A percentile compares a stretch with the other conserved stretches of the same genome.
phyloP scores from a whole-genome alignment of 768 basidiomycete species.

The Glaciozyma antarctica region DNA sequence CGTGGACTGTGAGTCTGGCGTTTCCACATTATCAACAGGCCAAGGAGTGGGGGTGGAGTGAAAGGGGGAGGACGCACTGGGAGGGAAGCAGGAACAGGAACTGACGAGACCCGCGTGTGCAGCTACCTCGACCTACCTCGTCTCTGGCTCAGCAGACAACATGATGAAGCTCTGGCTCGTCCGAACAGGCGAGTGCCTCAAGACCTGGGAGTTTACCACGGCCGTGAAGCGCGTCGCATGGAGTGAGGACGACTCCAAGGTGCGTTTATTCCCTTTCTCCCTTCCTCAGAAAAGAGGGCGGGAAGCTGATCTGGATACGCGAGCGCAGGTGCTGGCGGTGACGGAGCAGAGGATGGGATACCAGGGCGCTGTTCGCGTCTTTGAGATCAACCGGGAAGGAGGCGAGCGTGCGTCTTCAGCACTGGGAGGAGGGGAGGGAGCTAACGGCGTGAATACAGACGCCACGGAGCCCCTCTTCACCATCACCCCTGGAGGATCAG shows the following conservation, averaged over 20 bases:
- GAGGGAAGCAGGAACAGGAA: too few relatives aligned
- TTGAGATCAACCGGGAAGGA: constrained; percentile 74
- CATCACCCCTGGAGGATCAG: constrained; percentile 46
- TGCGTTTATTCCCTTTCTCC: constrained; percentile 1
- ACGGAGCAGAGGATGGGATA: constrained; percentile 95
- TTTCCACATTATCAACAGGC: not conserved
- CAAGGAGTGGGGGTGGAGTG: not conserved
- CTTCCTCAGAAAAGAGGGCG: constrained; percentile 30
- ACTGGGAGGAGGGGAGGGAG: not conserved
- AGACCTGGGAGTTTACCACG: constrained; percentile 94
- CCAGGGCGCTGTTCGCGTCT: constrained; percentile 83
- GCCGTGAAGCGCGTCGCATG: constrained; percentile 94
- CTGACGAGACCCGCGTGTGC: constrained; percentile 8
- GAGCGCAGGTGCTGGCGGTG: constrained; percentile 67
- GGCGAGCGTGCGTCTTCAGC: not conserved
- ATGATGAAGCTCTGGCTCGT: constrained; percentile 83
- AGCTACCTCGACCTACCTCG: constrained; percentile 75
- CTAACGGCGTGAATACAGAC: constrained; percentile 6
- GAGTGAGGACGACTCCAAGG: constrained; percentile 60
- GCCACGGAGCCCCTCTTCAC: constrained; percentile 25
- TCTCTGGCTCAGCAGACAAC: constrained; percentile 92
- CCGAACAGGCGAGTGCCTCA: constrained; percentile 78
- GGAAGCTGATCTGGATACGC: not conserved
- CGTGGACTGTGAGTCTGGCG: constrained; percentile 66
- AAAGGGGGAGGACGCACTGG: not conserved